Conservation (phyloP, 2,329 filamentous ascomycete species). For the Hypoxylon sp. region DNA sequence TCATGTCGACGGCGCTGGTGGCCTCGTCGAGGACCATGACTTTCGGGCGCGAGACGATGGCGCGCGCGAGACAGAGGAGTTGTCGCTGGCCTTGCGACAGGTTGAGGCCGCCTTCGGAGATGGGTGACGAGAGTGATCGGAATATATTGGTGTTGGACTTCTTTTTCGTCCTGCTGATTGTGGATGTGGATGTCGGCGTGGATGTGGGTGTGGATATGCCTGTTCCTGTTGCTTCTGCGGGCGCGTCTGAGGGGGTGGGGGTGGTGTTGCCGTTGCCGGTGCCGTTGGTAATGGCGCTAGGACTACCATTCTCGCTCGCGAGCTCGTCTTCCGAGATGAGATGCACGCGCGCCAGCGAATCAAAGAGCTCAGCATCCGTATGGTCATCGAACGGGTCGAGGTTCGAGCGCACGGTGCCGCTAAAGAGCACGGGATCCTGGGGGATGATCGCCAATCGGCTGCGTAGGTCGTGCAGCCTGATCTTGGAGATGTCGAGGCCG, state of each 20-base stretch:
- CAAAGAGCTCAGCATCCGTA: constrained; percentile 74
- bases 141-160: constrained; percentile 76
- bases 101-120: constrained; percentile 79
- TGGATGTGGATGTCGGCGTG: constrained; percentile 50
- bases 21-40: constrained; percentile 86
- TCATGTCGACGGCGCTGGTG: constrained; percentile 82
- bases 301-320: not conserved
- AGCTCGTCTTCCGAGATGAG: constrained; percentile 62
- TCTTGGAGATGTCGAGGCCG: constrained; percentile 78
- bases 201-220: constrained; percentile 54
- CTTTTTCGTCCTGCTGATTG: constrained; percentile 46
- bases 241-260: not conserved
- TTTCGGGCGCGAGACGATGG: constrained; percentile 77
- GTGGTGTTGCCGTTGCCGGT: constrained; percentile 49
- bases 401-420: constrained; percentile 80
- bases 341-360: constrained; percentile 77
- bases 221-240: constrained; percentile 50
- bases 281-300: not conserved
- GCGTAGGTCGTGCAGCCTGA: constrained; percentile 76
- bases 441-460: constrained; percentile 84
- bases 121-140: constrained; percentile 68
- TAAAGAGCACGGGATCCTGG: constrained; percentile 83
- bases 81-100: constrained; percentile 82
- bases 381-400: constrained; percentile 81
- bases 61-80: constrained; percentile 78